Percentiles rank a stretch among this genome's conserved stretches.
Conservation (phyloP, 257 asterid species). For the Jacaranda copaia region DNA sequence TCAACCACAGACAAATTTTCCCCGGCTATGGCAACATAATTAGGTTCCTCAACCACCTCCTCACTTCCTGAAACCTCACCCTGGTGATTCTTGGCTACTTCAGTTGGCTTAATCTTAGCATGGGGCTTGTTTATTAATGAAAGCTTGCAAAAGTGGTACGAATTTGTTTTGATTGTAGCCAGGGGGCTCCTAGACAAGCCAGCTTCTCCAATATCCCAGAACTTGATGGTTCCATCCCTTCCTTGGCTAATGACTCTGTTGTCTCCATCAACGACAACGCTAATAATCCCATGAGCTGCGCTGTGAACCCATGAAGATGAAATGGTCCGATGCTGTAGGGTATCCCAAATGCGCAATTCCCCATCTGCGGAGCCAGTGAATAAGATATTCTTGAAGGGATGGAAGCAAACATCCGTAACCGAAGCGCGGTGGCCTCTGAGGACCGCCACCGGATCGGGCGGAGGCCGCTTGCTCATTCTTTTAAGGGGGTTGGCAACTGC, state of each 20-base stretch:
- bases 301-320: constrained; percentile 90
- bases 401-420: constrained; percentile 82
- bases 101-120: constrained; percentile 31
- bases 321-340: constrained; percentile 74
- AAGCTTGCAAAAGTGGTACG: constrained; percentile 95
- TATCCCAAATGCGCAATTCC: constrained; percentile 90
- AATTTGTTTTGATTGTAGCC: constrained; percentile 65
- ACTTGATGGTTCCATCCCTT: constrained; percentile 85
- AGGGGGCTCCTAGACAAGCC: constrained; percentile 76
- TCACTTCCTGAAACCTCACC: constrained; percentile 39
- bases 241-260: constrained; percentile 84
- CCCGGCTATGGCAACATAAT: constrained; percentile 72
- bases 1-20: constrained; percentile 80
- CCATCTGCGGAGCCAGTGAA: constrained; percentile 90
- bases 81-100: constrained; percentile 32
- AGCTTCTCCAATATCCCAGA: constrained; percentile 85
- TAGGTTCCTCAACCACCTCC: constrained; percentile 46
- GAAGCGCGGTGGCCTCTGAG: constrained; percentile 97
- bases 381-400: constrained; percentile 64
- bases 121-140: constrained; percentile 53
- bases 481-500: constrained; percentile 27
- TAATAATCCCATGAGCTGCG: constrained; percentile 89
- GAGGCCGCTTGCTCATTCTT: constrained; percentile 76
- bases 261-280: constrained; percentile 68
- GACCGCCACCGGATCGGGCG: constrained; percentile 92